These are phyloP conservation scores for Colletotrichum sublineola DNA, from an alignment of 2,329 filamentous ascomycete species.

Conservation along the genomic window DNA sequence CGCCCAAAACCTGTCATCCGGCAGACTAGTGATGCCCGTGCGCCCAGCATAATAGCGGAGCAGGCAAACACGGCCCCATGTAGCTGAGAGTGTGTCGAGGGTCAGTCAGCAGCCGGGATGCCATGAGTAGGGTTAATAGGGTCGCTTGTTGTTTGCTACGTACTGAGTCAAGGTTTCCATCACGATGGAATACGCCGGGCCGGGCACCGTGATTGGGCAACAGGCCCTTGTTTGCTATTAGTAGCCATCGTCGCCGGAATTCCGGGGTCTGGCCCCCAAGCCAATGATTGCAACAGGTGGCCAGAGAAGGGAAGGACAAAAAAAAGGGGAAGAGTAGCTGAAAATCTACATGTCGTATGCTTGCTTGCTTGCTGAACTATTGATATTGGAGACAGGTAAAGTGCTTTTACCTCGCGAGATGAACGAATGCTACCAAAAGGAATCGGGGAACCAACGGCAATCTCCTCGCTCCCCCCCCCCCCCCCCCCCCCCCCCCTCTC, in stretches of 20 bases:
- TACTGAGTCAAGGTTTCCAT: slow-evolving; percentile 11
- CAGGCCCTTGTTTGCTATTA: background rate
- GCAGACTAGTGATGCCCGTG: slow-evolving; percentile 35
- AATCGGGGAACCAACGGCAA: slow-evolving; percentile 9
- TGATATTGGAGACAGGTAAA: background rate
- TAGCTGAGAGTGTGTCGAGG: background rate
- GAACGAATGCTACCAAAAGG: slow-evolving; percentile 21
- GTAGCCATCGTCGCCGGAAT: slow-evolving; percentile 8
- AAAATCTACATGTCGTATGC: too few relatives aligned
- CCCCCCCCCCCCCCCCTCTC: background rate
- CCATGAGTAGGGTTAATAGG: slow-evolving; percentile 8
- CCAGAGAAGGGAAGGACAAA: slow-evolving; percentile 1
- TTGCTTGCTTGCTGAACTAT: background rate
- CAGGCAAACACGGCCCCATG: background rate
- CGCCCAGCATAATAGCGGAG: background rate
- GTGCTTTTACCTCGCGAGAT: slow-evolving; percentile 3
- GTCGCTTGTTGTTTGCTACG: background rate
- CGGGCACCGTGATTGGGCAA: slow-evolving; percentile 9
- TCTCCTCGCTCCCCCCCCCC: background rate
- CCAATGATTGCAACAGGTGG: background rate
- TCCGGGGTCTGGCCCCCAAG: slow-evolving; percentile 6
- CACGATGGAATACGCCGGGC: background rate
- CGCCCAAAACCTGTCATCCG: background rate
- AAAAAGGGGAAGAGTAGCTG: too few relatives aligned
- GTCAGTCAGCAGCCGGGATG: background rate